Percentiles rank a stretch among this genome's conserved stretches.
Evolutionary conservation across 768 basidiomycete species (phyloP).

Genomic region (Filobasidium floriforme): DNA sequence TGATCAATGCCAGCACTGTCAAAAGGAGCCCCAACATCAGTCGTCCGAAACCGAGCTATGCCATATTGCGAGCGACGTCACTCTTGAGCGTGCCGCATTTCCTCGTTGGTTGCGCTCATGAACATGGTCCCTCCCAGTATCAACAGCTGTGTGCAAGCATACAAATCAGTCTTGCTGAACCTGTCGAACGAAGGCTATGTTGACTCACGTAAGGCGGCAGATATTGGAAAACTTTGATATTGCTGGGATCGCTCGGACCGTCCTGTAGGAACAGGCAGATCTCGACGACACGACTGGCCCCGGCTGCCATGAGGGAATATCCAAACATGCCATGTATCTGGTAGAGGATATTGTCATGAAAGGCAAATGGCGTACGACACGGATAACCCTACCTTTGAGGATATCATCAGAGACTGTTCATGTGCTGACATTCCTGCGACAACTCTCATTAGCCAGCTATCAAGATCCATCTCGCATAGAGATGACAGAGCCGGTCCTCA

Average conservation of each 20-base stretch:
- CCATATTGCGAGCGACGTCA: conserved; percentile 19
- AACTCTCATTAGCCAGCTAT: background rate
- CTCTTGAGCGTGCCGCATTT: conserved; percentile 62
- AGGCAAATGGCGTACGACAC: background rate
- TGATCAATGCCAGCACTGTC: conserved; percentile 65
- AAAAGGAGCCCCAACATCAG: conserved; percentile 2
- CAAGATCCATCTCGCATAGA: background rate
- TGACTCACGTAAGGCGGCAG: conserved; percentile 75
- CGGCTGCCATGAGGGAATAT: conserved; percentile 76
- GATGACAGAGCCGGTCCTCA: background rate
- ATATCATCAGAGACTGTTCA: conserved; percentile 72
- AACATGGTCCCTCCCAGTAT: conserved; percentile 59
- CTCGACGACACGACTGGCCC: conserved; percentile 69
- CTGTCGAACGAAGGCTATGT: background rate
- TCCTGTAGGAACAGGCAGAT: conserved; percentile 63
- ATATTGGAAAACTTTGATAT: conserved; percentile 65
- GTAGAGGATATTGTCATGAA: conserved; percentile 3
- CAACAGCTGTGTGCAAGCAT: background rate
- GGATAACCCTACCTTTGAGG: conserved; percentile 57
- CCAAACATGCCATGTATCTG: conserved; percentile 80
- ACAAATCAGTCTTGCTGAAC: conserved; percentile 51
- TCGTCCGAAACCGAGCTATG: background rate
- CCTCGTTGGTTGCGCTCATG: conserved; percentile 91
- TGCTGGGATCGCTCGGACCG: conserved; percentile 32
- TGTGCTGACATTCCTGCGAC: conserved; percentile 68